A percentile compares a stretch with the other conserved stretches of the same genome.
Evolutionary conservation across 768 basidiomycete species (phyloP).

Genomic region (Pleurotus pulmonarius): DNA sequence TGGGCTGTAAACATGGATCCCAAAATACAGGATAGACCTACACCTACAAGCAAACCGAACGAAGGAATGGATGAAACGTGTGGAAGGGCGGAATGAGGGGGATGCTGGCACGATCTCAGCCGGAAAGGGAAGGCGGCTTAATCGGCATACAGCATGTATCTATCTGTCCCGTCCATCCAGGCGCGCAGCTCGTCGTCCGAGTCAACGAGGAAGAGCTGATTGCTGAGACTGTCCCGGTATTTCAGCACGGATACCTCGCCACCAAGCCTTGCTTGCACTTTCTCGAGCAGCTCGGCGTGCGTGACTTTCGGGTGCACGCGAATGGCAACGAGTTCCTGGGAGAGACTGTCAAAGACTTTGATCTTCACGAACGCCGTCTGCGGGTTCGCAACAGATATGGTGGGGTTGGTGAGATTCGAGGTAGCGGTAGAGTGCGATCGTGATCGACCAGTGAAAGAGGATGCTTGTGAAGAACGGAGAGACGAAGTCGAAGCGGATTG

Average conservation of each 20-base stretch:
- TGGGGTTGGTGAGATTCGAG: constrained; percentile 58
- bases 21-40: constrained; percentile 1
- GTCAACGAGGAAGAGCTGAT: constrained; percentile 59
- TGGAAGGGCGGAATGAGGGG: no score
- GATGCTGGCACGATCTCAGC: no score
- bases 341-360: constrained; percentile 92
- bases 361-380: constrained; percentile 95
- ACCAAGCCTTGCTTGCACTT: constrained; percentile 85
- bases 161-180: constrained; percentile 80
- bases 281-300: constrained; percentile 83
- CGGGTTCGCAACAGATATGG: constrained; percentile 73
- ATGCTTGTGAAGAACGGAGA: constrained; percentile 48
- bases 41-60: background rate
- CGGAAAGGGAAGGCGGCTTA: constrained; percentile 17
- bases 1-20: background rate
- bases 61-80: no score
- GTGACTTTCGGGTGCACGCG: constrained; percentile 92
- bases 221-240: constrained; percentile 72
- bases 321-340: constrained; percentile 95
- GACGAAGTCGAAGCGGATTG: constrained; percentile 43
- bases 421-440: constrained; percentile 54
- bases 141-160: constrained; percentile 80
- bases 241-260: constrained; percentile 62
- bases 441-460: constrained; percentile 43
- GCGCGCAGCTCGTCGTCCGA: constrained; percentile 59